Base-by-base conservation (phyloP, 176 grass and related monocot genomes). In the Oryza rufipogon region DNA sequence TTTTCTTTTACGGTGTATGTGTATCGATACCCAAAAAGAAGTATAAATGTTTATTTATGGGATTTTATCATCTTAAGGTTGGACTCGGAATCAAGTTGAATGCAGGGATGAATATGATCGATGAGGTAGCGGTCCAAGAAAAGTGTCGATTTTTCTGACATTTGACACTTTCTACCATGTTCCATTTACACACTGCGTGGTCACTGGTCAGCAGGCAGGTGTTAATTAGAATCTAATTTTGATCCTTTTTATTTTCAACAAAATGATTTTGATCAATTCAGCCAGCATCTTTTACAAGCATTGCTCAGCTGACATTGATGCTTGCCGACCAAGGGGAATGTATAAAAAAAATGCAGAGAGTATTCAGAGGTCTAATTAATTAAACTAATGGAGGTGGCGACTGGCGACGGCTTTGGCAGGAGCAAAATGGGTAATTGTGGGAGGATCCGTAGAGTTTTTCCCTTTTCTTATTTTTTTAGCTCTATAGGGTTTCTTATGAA, bases 91-190 rank as follows among this genome's bases (percentile, higher is more conserved):
- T 33, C 38, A 3, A 3, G 20, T 41, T 41, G 39, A 41, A 41
- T 41, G 39, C 0, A 16, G 42, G 28, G 51, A 64, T 71, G 39
- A 41, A 41, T 41, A 41, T 41, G n/a, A 70, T 38, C 6, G 26
- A 17, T 32, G 54, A 28, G 13, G 64, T 44, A 8, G 42, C 5
- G 14, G 49, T 7, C 16, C 54, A 52, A 63, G 9, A 4, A 16
- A 68, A 36, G 9, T 63, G 76, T 63, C 76, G 70, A 33, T 81
- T 85, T 85, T 3, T 71, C 4, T 44, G 82, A 82, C 41, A 64
- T 66, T 81, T 5, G 56, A 7, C n/a, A 5, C 5, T 51, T 44
- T 32, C 30, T 9, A 64, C 64, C 46, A 33, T 30, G 63, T 58
- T 20, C 54, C 19, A n/a, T 7, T 58, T n/a, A 6, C 54, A 20